A percentile compares a stretch with the other conserved stretches of the same genome.
phyloP scores from a whole-genome alignment of 2,329 filamentous ascomycete species.

The Exserohilum turcica region DNA sequence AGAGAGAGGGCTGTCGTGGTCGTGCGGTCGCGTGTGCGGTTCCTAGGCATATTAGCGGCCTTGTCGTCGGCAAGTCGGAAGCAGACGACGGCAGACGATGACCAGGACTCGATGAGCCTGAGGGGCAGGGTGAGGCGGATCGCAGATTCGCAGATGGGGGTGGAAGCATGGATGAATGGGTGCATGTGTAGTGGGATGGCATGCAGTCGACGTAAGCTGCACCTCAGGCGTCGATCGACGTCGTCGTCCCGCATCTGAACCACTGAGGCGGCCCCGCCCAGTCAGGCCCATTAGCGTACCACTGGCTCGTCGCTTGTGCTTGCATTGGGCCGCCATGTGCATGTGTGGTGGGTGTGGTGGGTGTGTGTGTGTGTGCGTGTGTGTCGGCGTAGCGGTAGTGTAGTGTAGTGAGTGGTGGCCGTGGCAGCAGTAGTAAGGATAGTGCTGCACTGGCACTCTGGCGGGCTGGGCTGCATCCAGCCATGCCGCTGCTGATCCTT shows the following conservation, averaged over 20 bases:
- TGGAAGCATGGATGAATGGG: too few relatives aligned
- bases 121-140: conserved; percentile 7
- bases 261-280: conserved; percentile 3
- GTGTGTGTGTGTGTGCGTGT: too few relatives aligned
- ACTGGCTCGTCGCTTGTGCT: too few relatives aligned
- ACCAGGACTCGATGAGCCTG: too few relatives aligned
- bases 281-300: conserved; percentile 10
- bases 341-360: too few relatives aligned
- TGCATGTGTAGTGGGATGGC: too few relatives aligned
- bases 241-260: conserved; percentile 6
- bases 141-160: too few relatives aligned
- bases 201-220: conserved; percentile 8
- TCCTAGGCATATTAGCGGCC: neutral
- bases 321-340: too few relatives aligned
- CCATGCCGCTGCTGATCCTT: conserved; percentile 23
- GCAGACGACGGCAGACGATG: neutral
- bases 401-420: too few relatives aligned
- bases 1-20: too few relatives aligned
- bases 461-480: conserved; percentile 11
- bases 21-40: conserved; percentile 3
- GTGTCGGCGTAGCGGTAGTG: too few relatives aligned
- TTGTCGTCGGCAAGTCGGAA: conserved; percentile 13
- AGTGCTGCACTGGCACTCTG: conserved; percentile 15
- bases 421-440: neutral
- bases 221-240: conserved; percentile 1